Evolutionary conservation across 192 early-diverging fungal genomes (phyloP).

Genomic region (Diversispora epigaea): DNA sequence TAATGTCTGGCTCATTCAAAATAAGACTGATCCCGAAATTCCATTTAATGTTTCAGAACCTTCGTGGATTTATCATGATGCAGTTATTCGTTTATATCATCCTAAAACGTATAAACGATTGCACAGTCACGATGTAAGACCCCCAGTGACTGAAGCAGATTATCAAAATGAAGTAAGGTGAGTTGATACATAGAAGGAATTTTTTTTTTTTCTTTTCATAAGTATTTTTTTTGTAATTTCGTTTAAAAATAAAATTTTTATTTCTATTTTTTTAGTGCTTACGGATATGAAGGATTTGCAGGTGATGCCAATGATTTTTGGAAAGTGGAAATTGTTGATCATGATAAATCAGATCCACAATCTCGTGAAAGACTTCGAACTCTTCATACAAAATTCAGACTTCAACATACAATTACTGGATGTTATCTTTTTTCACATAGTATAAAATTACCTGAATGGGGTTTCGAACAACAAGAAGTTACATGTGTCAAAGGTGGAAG

Average conservation of each 20-base stretch:
- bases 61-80: constrained; percentile 63
- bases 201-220: neutral
- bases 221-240: too few species aligned
- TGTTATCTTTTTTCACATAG: constrained; percentile 83
- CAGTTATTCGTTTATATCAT: constrained; percentile 77
- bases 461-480: constrained; percentile 86
- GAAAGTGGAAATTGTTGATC: constrained; percentile 73
- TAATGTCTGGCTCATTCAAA: constrained; percentile 73
- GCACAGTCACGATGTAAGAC: constrained; percentile 71
- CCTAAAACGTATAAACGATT: constrained; percentile 57
- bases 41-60: constrained; percentile 40
- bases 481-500: constrained; percentile 85
- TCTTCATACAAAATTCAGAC: constrained; percentile 65
- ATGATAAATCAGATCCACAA: constrained; percentile 50
- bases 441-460: constrained; percentile 88
- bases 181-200: constrained; percentile 10
- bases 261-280: constrained; percentile 43
- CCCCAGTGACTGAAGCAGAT: constrained; percentile 67
- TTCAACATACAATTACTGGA: constrained; percentile 71
- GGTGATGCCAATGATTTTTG: constrained; percentile 95
- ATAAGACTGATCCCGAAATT: constrained; percentile 37
- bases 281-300: constrained; percentile 67
- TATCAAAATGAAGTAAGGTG: constrained; percentile 74
- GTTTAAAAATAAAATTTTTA: neutral
- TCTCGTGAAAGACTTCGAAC: constrained; percentile 58